phyloP scores from a whole-genome alignment of 208 protist genomes.

The Crithidia fasciculata region DNA sequence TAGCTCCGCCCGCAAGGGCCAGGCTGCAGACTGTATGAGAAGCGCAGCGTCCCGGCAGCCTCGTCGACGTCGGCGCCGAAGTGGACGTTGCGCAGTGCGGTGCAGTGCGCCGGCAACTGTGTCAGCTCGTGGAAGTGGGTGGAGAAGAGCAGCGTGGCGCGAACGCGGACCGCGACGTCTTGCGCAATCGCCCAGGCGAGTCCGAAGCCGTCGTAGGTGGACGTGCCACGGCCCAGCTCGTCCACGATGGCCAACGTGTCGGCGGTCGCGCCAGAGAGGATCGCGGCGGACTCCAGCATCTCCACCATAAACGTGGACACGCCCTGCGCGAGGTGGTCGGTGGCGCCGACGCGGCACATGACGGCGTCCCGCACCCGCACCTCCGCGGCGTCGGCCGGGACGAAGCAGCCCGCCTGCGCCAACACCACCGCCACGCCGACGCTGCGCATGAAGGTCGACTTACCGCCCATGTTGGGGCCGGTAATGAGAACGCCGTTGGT shows the following conservation, averaged over 20 bases:
- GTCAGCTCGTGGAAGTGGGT: constrained; percentile 99
- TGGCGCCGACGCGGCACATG: constrained; percentile 98
- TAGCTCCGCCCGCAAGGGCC: constrained; percentile 92
- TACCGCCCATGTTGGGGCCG: constrained; percentile 98
- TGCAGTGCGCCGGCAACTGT: constrained; percentile 71
- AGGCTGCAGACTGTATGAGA: constrained; percentile 86
- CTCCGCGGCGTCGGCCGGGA: constrained; percentile 94
- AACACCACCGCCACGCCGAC: constrained; percentile 97
- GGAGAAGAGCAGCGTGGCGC: constrained; percentile 96
- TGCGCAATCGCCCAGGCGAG: constrained; percentile 99
- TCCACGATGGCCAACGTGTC: constrained; percentile 98
- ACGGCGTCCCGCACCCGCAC: constrained; percentile 93
- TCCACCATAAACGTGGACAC: constrained; percentile 99
- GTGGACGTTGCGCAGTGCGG: constrained; percentile 74
- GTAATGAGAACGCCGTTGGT: constrained; percentile 89
- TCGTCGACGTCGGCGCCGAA: constrained; percentile 84
- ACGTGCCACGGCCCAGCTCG: constrained; percentile 99
- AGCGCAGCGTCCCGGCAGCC: constrained; percentile 71
- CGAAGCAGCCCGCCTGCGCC: constrained; percentile 99
- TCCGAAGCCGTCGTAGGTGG: constrained; percentile 99
- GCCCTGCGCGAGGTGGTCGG: constrained; percentile 94
- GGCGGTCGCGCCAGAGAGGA: constrained; percentile 93
- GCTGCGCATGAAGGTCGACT: constrained; percentile 99
- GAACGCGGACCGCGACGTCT: constrained; percentile 86
- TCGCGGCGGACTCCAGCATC: constrained; percentile 99